Base-by-base conservation (phyloP, 2,329 filamentous ascomycete genomes). In the Ophioceras dolichostomum region DNA sequence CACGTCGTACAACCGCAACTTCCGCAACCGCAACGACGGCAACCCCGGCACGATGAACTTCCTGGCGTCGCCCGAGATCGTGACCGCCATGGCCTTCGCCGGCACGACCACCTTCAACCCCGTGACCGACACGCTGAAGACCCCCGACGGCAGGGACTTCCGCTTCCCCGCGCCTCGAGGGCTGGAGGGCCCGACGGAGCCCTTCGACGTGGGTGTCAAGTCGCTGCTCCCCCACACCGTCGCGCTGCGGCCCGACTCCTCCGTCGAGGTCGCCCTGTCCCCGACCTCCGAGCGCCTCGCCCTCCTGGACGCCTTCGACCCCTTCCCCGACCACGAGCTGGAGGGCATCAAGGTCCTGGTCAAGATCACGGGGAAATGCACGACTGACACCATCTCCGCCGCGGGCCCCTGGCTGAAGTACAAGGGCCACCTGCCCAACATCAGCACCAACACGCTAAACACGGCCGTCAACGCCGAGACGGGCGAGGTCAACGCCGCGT, bases 41-140 rank as follows among this genome's bases (percentile, higher is more conserved):
- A 98, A 98, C 66, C 79, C 84, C 17, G 79, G 82, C 30, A 98
- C 91, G 8, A 95, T 96, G 88, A 98, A 96, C 70, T 98, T 98
- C 65, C 74, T 98, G 37, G 89, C 91, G 9, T 95, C 88, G 0
- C 91, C 91, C 6, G 91, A 98, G 61, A 76, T 98, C 40, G 91
- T 98, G 44, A 96, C 91, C 4, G 91, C 91, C 36, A 89, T 98
- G 79, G 76, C 85, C 10, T 98, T 94, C 61, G 81, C 88, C 30
- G 91, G 91, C 38, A 77, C 74, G 38, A 96, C 89, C 17, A 91
- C 84, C 34, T 98, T 98, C 70, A 96, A 98, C 65, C 91, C 91
- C 20, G 74, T 94, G 59, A 94, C 84, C 10, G 91, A 98, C 60
- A 70, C 73, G 35, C 70, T 98, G 42, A 73, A 73, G 38, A 89